Evolutionary conservation across 176 grass and related monocot genomes (phyloP).

Genomic region (Phoenix dactylifera): DNA sequence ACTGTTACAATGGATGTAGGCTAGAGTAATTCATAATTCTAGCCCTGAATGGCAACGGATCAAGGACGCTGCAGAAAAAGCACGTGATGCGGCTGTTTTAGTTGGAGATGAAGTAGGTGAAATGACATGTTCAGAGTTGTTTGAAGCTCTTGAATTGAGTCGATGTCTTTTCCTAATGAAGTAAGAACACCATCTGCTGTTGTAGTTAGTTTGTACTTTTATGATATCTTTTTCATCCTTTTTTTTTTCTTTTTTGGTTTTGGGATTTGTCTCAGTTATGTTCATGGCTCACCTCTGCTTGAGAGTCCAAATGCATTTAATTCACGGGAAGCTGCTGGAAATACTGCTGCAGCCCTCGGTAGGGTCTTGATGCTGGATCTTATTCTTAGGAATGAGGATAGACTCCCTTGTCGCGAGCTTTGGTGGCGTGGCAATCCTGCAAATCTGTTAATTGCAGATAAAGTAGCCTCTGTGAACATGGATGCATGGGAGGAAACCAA

Average conservation of each 20-base stretch:
- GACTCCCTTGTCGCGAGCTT: constrained; percentile 80
- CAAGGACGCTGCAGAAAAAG: constrained; percentile 70
- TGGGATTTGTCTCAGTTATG: constrained; percentile 36
- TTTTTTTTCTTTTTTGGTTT: constrained; percentile 18
- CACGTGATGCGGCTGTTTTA: constrained; percentile 39
- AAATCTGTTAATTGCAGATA: constrained; percentile 76
- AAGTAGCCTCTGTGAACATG: constrained; percentile 15
- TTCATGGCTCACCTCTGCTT: constrained; percentile 85
- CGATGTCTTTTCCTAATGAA: constrained; percentile 97
- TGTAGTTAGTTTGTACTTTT: not conserved
- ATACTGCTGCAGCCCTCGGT: constrained; percentile 59
- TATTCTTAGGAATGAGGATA: constrained; percentile 87
- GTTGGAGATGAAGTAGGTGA: constrained; percentile 65
- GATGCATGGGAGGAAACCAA: constrained; percentile 26
- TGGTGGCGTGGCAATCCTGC: constrained; percentile 91
- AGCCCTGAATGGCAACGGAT: constrained; percentile 68
- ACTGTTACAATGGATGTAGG: constrained; percentile 26
- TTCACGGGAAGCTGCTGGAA: constrained; percentile 39
- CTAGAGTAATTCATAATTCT: constrained; percentile 82
- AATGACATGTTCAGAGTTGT: constrained; percentile 81
- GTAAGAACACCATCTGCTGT: constrained; percentile 25
- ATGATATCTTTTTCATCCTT: not conserved
- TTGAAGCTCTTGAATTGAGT: constrained; percentile 96
- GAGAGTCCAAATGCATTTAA: constrained; percentile 79
- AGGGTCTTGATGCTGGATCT: constrained; percentile 86